Evolutionary conservation across 2,329 filamentous ascomycete species (phyloP), one percentile per base, ranked within the genome.

Genomic region (Purpureocillium lavendulum): DNA sequence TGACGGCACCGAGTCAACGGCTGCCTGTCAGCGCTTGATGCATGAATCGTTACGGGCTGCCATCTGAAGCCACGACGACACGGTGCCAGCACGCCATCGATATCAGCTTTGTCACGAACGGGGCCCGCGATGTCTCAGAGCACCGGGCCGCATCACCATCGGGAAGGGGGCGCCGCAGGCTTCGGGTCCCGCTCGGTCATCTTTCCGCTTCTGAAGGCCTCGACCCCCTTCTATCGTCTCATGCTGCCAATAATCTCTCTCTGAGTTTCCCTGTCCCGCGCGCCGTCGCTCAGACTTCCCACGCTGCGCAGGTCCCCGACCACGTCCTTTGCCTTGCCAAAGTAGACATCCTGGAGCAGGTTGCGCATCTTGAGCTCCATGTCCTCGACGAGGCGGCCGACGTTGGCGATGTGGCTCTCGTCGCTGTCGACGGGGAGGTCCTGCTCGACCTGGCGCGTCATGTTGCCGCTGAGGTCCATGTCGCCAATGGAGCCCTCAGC

Each of bases 331-430:
- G 92, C 90, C 73, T 98, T 98, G 59, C 92, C 92, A 66, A 98
- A 98, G 69, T 98, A 98, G 36, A 98, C 92, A 66, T 98, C 92
- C 71, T 98, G 90, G 60, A 98, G 70, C 63, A 97, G 64, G 64
- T 98, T 98, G 49, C 92, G 80, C 92, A 98, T 97, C 75, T 96
- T 95, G 60, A 96, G 79, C 69, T 98, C 92, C 92, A 98, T 97
- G 63, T 98, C 92, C 71, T 98, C 92, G 38, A 98, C 89, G 58
- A 98, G 73, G 48, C 82, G 76, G 42, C 92, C 92, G 44, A 97
- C 87, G 64, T 98, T 98, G 53, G 85, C 86, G 53, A 98, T 92
- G 70, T 98, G 92, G 61, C 84, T 87, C 51, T 84, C 83, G 63
- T 97, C 90, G 54, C 82, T 84, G 51, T 94, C 87, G 30, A 96